Conservation (phyloP, 2,329 filamentous ascomycete species). For the Penicillium corylophilum region DNA sequence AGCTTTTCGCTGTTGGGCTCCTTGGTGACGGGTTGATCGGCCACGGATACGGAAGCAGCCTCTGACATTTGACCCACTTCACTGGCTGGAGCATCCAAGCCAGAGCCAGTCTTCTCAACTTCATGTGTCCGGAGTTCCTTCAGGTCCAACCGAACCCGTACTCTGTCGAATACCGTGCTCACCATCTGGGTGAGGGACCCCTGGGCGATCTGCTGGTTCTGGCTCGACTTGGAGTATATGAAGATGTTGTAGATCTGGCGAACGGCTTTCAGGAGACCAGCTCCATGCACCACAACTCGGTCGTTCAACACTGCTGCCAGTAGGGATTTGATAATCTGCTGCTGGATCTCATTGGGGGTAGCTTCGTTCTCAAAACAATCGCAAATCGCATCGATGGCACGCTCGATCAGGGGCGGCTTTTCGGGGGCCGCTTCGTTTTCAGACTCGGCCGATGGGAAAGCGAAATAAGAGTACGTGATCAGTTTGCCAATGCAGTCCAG, state of each 20-base stretch:
- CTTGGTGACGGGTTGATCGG: constrained; percentile 52
- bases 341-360: constrained; percentile 85
- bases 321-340: constrained; percentile 97
- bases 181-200: constrained; percentile 98
- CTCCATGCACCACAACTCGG: constrained; percentile 97
- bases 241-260: constrained; percentile 99
- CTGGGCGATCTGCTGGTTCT: constrained; percentile 96
- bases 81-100: constrained; percentile 40
- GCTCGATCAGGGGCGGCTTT: constrained; percentile 80
- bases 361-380: constrained; percentile 98
- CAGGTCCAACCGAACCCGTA: constrained; percentile 80
- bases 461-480: constrained; percentile 98
- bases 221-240: constrained; percentile 85
- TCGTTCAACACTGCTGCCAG: constrained; percentile 95
- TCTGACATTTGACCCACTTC: constrained; percentile 49
- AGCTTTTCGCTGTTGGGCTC: constrained; percentile 56
- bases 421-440: constrained; percentile 28
- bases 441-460: constrained; percentile 58
- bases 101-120: constrained; percentile 34
- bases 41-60: constrained; percentile 32
- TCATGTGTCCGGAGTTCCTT: constrained; percentile 71
- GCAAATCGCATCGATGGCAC: constrained; percentile 98
- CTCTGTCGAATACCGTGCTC: constrained; percentile 93
- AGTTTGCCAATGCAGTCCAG: constrained; percentile 98
- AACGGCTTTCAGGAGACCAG: constrained; percentile 91